Percentiles rank a stretch among this genome's conserved stretches.
Conservation (phyloP, 495 filamentous ascomycete species). For the Penicillium maclennaniae region DNA sequence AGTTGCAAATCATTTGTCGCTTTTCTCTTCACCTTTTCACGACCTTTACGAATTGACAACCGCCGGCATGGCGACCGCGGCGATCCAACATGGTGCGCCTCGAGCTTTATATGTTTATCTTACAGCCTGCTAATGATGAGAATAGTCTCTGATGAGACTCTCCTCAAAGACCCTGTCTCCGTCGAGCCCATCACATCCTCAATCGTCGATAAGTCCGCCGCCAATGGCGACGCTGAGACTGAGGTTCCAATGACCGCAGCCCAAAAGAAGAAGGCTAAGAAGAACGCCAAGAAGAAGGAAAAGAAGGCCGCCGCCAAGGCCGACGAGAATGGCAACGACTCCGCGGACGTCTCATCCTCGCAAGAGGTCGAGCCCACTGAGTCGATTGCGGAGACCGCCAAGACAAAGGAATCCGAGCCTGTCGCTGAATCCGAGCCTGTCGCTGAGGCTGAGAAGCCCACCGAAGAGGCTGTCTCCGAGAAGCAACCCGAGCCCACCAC, state of each 20-base stretch:
- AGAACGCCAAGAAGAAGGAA: slow-evolving; percentile 19
- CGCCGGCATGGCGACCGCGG: slow-evolving; percentile 22
- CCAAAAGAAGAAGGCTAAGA: slow-evolving; percentile 18
- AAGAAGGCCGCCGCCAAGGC: slow-evolving; percentile 4
- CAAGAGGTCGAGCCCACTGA: neutral
- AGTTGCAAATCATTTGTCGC: slow-evolving; percentile 19
- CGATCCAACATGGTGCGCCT: slow-evolving; percentile 20
- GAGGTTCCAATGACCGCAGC: slow-evolving; percentile 8
- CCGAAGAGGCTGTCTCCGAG: neutral
- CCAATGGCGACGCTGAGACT: slow-evolving; percentile 4
- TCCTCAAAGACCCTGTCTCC: slow-evolving; percentile 19
- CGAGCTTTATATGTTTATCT: neutral
- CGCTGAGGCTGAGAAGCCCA: neutral
- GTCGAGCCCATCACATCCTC: slow-evolving; percentile 12
- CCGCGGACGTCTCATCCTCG: neutral
- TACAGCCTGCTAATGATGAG: neutral
- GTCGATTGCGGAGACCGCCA: neutral
- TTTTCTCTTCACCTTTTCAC: slow-evolving; percentile 16
- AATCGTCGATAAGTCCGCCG: slow-evolving; percentile 12
- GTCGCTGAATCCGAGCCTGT: neutral
- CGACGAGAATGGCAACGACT: neutral
- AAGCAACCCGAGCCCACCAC: neutral
- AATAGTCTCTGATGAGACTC: slow-evolving; percentile 20
- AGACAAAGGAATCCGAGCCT: neutral
- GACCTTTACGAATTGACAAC: slow-evolving; percentile 22